phyloP scores from a whole-genome alignment of 345 rosid species.

The Melastoma malabathricum region DNA sequence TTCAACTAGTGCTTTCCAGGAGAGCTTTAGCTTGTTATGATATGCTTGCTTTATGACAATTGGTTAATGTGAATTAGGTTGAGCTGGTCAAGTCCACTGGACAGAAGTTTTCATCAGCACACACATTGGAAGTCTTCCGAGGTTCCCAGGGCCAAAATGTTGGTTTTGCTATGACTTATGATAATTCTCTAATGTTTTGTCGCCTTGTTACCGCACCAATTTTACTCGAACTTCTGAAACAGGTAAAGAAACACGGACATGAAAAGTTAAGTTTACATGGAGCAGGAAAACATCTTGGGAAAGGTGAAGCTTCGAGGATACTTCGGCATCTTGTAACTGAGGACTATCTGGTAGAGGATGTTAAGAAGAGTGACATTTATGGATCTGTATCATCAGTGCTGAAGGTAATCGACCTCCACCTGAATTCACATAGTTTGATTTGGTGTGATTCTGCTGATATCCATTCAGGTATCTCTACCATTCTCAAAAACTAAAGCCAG shows the following conservation, averaged over 20 bases:
- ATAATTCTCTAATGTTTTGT: conserved; percentile 4
- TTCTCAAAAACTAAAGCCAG: too few species aligned
- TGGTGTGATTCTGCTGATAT: too few species aligned
- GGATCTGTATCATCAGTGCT: conserved; percentile 86
- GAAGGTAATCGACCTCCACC: conserved; percentile 34
- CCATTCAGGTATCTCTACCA: too few species aligned
- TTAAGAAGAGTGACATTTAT: conserved; percentile 87
- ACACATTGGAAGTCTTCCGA: conserved; percentile 84
- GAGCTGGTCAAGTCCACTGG: conserved; percentile 71
- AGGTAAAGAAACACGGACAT: conserved; percentile 87
- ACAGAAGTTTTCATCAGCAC: conserved; percentile 77
- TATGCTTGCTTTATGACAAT: background rate
- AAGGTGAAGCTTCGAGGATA: conserved; percentile 79
- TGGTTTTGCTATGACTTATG: conserved; percentile 13
- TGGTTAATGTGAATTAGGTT: conserved; percentile 36
- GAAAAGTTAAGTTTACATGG: conserved; percentile 78
- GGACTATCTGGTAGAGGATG: conserved; percentile 75
- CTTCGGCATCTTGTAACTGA: conserved; percentile 76
- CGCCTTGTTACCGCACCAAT: conserved; percentile 4
- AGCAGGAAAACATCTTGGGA: conserved; percentile 72
- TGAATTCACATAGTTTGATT: too few species aligned
- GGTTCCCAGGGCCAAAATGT: conserved; percentile 85
- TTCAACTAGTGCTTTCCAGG: background rate
- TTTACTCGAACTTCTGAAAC: conserved; percentile 12
- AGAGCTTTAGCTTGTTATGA: background rate